phyloP scores from a whole-genome alignment of 78 protist genomes.

The Pigoraptor vietnamica region DNA sequence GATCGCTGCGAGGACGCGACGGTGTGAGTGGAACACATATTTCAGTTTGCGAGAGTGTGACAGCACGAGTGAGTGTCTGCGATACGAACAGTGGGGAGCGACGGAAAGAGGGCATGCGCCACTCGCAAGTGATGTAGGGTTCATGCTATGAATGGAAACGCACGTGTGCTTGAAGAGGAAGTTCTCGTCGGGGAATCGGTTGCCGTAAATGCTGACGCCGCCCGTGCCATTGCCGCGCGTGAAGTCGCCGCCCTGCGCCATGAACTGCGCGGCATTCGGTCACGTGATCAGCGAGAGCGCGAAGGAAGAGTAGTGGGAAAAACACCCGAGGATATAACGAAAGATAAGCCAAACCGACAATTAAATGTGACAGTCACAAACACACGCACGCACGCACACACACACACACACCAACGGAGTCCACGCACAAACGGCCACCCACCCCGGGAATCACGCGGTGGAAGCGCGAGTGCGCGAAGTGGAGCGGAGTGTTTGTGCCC shows the following conservation, averaged over 20 bases:
- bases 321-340: background rate
- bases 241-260: slow-evolving; percentile 80
- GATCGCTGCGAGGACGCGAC: background rate
- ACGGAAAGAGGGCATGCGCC: background rate
- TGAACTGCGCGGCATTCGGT: too few relatives aligned
- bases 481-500: background rate
- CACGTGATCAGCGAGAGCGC: too few relatives aligned
- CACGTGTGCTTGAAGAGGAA: slow-evolving; percentile 71
- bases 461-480: slow-evolving; percentile 20
- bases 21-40: background rate
- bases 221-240: slow-evolving; percentile 90
- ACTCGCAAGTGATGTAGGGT: too few relatives aligned
- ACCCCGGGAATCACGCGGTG: slow-evolving; percentile 10
- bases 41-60: background rate
- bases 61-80: background rate
- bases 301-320: background rate
- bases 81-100: too few relatives aligned
- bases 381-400: background rate
- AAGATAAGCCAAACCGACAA: background rate
- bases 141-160: too few relatives aligned
- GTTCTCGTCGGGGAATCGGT: slow-evolving; percentile 89
- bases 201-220: slow-evolving; percentile 76
- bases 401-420: background rate
- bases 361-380: background rate
- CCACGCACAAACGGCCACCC: background rate